Evolutionary conservation across 306 rosid species (phyloP).

Genomic region (Cucurbita ficifolia): DNA sequence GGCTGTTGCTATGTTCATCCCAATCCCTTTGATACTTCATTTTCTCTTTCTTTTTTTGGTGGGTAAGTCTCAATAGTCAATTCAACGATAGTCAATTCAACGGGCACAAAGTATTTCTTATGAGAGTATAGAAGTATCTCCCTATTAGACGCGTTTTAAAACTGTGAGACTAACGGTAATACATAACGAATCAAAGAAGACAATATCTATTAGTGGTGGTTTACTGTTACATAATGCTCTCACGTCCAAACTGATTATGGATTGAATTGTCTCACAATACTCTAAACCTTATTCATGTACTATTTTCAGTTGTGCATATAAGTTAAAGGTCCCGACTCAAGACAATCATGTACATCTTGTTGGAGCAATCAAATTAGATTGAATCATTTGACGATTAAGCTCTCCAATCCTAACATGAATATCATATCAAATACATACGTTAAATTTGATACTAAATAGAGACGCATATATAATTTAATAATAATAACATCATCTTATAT

Average conservation of each 20-base stretch:
- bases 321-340: neutral
- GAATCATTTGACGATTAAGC: neutral
- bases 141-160: too few relatives aligned
- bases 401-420: neutral
- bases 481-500: neutral
- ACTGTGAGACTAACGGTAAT: too few relatives aligned
- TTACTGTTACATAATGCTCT: too few relatives aligned
- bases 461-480: neutral
- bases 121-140: too few relatives aligned
- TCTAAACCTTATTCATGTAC: too few relatives aligned
- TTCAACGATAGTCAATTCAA: too few relatives aligned
- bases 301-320: neutral
- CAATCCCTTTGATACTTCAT: slow-evolving; percentile 6
- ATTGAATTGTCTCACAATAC: neutral
- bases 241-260: too few relatives aligned
- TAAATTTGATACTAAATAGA: neutral
- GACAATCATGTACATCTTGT: neutral
- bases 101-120: too few relatives aligned
- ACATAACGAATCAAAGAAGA: too few relatives aligned
- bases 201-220: too few relatives aligned
- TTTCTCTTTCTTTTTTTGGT: neutral
- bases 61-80: neutral
- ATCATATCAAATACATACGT: neutral
- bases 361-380: neutral
- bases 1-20: slow-evolving; percentile 14